Evolutionary conservation across 179 eudicot genomes (phyloP), one percentile per base, ranked within the genome.

Genomic region (Pouteria campechiana): DNA sequence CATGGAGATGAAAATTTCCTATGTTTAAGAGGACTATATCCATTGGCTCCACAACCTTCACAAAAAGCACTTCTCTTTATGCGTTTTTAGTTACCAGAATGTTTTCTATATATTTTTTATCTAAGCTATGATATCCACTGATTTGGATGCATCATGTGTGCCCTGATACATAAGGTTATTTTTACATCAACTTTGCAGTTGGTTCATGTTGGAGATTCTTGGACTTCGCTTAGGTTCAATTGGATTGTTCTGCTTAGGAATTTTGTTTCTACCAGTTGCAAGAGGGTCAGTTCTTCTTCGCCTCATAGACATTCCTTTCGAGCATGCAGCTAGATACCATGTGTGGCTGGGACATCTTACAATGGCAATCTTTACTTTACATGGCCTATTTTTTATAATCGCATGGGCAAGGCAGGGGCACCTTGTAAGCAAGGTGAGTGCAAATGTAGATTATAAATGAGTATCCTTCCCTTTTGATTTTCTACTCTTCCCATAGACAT

Each of bases 401-500:
- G 78, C 55, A 16, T 90, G 95, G 98, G 34, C 77, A 34, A 44
- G 85, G 52, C 50, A 90, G 37, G 90, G 90, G 1, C 52, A 47
- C 17, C 79, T 83, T 36, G 4, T 72, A 21, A n/a, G 60, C 17
- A 38, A 70, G 61, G 94, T 87, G 46, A 79, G 79, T 57, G 27
- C 19, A 17, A n/a, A n/a, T n/a, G n/a, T n/a, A n/a, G n/a, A n/a
- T n/a, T n/a, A n/a, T n/a, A n/a, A n/a, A n/a, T n/a, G n/a, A n/a
- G n/a, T n/a, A n/a, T n/a, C n/a, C n/a, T n/a, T n/a, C n/a, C n/a
- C n/a, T n/a, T n/a, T n/a, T n/a, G n/a, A n/a, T n/a, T n/a, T n/a
- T n/a, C n/a, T n/a, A n/a, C n/a, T n/a, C n/a, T n/a, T n/a, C n/a
- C n/a, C n/a, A n/a, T n/a, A n/a, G n/a, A n/a, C n/a, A n/a, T n/a